phyloP scores from a whole-genome alignment of 2,329 filamentous ascomycete species.

The Apiospora hydei region DNA sequence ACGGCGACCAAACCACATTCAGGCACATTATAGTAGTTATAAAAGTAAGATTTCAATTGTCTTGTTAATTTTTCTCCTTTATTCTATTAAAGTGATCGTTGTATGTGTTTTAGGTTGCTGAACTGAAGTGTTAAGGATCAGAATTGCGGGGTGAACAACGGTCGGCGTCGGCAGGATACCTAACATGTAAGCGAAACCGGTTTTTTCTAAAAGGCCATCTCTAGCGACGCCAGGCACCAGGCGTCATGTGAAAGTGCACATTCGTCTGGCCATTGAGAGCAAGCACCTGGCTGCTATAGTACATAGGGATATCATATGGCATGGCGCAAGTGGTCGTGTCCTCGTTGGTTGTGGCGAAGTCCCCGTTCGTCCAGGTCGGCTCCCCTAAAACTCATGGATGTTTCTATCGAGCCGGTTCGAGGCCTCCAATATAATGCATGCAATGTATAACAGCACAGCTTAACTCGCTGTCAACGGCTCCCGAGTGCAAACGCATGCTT shows the following conservation, averaged over 20 bases:
- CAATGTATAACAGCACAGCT: neutral
- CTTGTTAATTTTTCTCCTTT: too few relatives aligned
- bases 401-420: constrained; percentile 4
- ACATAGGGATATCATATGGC: neutral
- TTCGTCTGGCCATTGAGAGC: neutral
- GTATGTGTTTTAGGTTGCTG: too few relatives aligned
- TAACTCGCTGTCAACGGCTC: neutral
- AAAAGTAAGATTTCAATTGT: too few relatives aligned
- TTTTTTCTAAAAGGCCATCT: neutral
- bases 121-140: neutral
- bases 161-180: neutral
- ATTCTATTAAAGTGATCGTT: too few relatives aligned
- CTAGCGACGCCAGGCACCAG: neutral
- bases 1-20: too few relatives aligned
- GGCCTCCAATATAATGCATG: neutral
- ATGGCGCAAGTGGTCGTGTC: neutral
- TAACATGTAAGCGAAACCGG: neutral
- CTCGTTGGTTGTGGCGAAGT: constrained; percentile 9
- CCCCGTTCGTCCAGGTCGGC: neutral
- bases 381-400: neutral
- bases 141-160: constrained; percentile 1
- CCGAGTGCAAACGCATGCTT: neutral
- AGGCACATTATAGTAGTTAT: too few relatives aligned
- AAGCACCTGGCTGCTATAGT: neutral
- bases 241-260: too few relatives aligned